Base-by-base conservation (phyloP, 306 rosid genomes). In the Fagus crenata region DNA sequence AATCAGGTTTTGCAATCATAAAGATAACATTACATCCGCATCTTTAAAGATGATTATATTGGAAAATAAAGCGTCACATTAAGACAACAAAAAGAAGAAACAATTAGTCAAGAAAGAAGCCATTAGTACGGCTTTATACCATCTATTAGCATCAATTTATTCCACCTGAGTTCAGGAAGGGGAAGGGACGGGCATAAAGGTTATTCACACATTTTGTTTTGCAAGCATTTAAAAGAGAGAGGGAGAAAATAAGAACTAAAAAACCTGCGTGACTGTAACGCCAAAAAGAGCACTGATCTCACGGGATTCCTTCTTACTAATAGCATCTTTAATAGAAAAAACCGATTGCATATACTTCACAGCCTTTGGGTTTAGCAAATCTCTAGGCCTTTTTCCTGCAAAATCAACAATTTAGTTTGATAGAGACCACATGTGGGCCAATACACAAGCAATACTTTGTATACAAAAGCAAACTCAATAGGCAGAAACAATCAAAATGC, bases 341-440 rank as follows among this genome's bases (percentile, higher is more conserved):
- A 89, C 75, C 3, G 96, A 87, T 80, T 96, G 99, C 99, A 96
- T 96, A 85, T 96, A 90, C 82, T 91, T 92, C 69, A 96, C 89
- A 82, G 99, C 99, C 89, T 92, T 96, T 1, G 99, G 99, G 73
- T 96, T 96, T 80, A 96, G 83, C 77, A 96, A 87, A 91, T 96
- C 99, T 83, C 99, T 88, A 31, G 99, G 99, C 79, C 99, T 91
- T 84, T 96, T 96, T 22, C 99, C 99, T 96, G 87, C 85, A 81
- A 81, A 76, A 64, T 41, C 39, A 49, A 58, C 51, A 17, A 80
- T 49, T 37, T 17, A 55, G 78, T 81, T 42, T 35, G 72, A 84
- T 36, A 74, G 58, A 31, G 35, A 36, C 39, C 67, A 82, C 56
- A 15, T 3, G 60, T 72, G 49, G 42, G 33, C 61, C 49, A 36